These are phyloP conservation scores for Aspergillus hortae DNA, from an alignment of 2,329 filamentous ascomycete species.

Conservation along the genomic window DNA sequence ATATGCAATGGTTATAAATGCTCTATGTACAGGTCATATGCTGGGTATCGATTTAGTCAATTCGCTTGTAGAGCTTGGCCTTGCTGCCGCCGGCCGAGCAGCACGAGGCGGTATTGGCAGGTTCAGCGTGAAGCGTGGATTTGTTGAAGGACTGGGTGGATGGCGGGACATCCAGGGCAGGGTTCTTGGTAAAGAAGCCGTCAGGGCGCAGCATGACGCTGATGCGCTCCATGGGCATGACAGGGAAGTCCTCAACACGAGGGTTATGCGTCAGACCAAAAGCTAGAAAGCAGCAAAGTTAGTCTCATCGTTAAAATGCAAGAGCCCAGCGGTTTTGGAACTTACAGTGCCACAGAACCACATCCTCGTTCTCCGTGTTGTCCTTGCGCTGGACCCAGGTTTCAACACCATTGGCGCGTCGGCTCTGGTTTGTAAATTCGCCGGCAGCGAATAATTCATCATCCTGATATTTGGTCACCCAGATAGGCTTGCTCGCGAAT, in stretches of 20 bases:
- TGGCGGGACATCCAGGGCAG: slow-evolving; percentile 46
- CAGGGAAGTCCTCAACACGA: slow-evolving; percentile 63
- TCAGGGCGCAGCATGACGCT: slow-evolving; percentile 48
- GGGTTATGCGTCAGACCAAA: slow-evolving; percentile 63
- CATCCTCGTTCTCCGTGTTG: slow-evolving; percentile 46
- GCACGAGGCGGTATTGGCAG: slow-evolving; percentile 16
- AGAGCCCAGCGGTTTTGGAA: slow-evolving; percentile 24
- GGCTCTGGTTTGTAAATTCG: slow-evolving; percentile 56
- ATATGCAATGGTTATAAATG: no score
- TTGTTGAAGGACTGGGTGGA: slow-evolving; percentile 42
- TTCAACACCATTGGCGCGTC: slow-evolving; percentile 52
- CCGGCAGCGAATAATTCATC: slow-evolving; percentile 53
- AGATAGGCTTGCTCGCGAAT: slow-evolving; percentile 55
- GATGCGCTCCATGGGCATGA: slow-evolving; percentile 61
- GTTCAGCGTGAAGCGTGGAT: slow-evolving; percentile 31
- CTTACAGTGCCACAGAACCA: slow-evolving; percentile 40
- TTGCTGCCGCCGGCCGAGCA: slow-evolving; percentile 18
- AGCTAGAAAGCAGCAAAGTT: slow-evolving; percentile 19
- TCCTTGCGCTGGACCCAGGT: slow-evolving; percentile 49
- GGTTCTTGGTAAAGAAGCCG: slow-evolving; percentile 53
- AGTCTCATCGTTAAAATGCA: not conserved
- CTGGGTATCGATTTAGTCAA: slow-evolving; percentile 2
- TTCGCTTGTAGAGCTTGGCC: slow-evolving; percentile 27
- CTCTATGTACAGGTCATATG: no score
- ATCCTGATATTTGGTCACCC: slow-evolving; percentile 54